These are phyloP conservation scores for Hypocreales sp. DNA, from an alignment of 2,329 filamentous ascomycete genomes.

Conservation along the genomic window DNA sequence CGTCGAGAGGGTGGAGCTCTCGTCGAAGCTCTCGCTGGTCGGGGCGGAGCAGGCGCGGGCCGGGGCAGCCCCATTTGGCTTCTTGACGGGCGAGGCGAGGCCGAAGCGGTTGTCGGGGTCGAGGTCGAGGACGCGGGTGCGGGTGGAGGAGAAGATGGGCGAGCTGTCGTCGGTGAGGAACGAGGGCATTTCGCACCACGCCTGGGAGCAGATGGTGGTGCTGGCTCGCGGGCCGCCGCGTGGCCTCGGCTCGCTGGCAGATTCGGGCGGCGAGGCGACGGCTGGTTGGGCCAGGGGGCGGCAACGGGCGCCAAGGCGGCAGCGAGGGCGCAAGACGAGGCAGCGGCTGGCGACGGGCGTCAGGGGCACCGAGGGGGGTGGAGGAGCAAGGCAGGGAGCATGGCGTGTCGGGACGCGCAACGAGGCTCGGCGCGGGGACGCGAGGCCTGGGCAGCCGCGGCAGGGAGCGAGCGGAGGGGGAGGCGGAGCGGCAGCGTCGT, in stretches of 20 bases:
- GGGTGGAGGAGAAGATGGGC: constrained; percentile 23
- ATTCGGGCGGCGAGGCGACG: too few species aligned
- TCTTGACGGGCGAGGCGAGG: constrained; percentile 16
- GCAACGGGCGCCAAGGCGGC: too few species aligned
- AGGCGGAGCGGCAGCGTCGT: too few species aligned
- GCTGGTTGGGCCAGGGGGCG: background rate
- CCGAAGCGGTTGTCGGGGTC: constrained; percentile 23
- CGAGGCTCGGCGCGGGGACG: too few species aligned
- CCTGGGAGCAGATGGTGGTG: too few species aligned
- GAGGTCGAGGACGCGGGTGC: constrained; percentile 27
- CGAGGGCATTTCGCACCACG: constrained; percentile 32
- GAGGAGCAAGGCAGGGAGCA: background rate
- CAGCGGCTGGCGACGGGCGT: background rate
- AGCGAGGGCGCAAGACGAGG: background rate
- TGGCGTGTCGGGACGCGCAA: background rate
- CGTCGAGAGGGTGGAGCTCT: constrained; percentile 35
- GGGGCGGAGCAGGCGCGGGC: constrained; percentile 26
- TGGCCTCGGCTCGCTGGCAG: background rate
- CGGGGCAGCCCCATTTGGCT: constrained; percentile 19
- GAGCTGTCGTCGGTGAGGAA: constrained; percentile 32
- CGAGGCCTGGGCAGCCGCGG: too few species aligned
- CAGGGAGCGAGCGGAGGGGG: too few species aligned
- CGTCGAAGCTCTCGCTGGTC: constrained; percentile 37
- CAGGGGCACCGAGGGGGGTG: constrained; percentile 1
- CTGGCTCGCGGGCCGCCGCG: background rate